Base-by-base conservation (phyloP, 768 basidiomycete genomes). In the Tulasnella sp. region DNA sequence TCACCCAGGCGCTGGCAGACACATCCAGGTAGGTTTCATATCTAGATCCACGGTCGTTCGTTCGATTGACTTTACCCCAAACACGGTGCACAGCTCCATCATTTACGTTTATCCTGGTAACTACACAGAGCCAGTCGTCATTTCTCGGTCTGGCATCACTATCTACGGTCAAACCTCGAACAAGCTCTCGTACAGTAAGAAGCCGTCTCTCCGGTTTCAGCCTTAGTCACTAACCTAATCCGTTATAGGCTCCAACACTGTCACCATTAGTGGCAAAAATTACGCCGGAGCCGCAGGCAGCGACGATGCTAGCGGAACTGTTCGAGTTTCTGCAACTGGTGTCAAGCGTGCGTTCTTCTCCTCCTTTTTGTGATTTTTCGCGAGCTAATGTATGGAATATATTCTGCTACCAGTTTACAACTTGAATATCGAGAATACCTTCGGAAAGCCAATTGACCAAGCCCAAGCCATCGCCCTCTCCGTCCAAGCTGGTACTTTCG, bases 281-380 rank as follows among this genome's bases (percentile, higher is more conserved):
- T 31, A 36, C 29, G 82, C 82, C 3, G 78, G 69, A 1, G n/a
- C 8, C 6, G 79, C 78, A 14, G 79, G 79, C 22, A 71, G 78
- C 29, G 74, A 79, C 70, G 78, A 78, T 37, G 58, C 40, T 1
- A 78, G 78, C 67, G 79, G 76, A 31, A 79, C 79, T 7, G 76
- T 79, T 37, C 72, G 76, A 22, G 67, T 79, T 29, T 38, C 52
- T 14, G 79, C 78, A 0, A 58, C 72, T 29, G 78, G 76, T 37
- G 78, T 79, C 31, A 78, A 52, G 29, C 67, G 73, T 74, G 31
- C 40, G 72, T 72, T 49, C 58, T 31, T 12, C 31, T 25, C 72
- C 58, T 31, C 22, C 31, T 25, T 14, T 52, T 4, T 19, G 7
- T 34, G 70, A 11, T 34, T 31, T 31, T 54, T 9, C 19, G n/a